These are phyloP conservation scores for Aspergillus sclerotialis DNA, from an alignment of 2,329 filamentous ascomycete genomes.

Conservation along the genomic window DNA sequence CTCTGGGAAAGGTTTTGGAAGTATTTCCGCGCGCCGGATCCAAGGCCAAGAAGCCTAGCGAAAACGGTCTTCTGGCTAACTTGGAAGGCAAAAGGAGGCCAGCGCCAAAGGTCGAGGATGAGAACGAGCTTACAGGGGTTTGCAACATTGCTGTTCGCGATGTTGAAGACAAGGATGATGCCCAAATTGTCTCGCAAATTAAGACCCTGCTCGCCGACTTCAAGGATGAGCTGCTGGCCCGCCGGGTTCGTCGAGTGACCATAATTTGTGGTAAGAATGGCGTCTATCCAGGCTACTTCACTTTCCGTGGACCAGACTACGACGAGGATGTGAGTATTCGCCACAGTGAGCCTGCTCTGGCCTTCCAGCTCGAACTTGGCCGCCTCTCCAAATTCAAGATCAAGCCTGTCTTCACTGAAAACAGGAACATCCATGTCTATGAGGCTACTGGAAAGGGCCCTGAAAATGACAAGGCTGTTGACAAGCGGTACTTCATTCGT, in stretches of 20 bases:
- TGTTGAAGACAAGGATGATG: constrained; percentile 74
- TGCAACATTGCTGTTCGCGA: constrained; percentile 89
- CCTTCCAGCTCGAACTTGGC: constrained; percentile 95
- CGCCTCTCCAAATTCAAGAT: constrained; percentile 96
- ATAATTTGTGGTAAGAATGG: constrained; percentile 97
- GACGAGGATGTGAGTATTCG: constrained; percentile 91
- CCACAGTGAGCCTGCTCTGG: constrained; percentile 90
- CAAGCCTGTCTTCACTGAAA: constrained; percentile 97
- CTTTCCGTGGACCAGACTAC: constrained; percentile 88
- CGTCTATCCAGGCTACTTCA: constrained; percentile 94
- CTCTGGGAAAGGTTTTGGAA: constrained; percentile 76
- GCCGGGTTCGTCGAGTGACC: constrained; percentile 79
- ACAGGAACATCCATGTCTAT: constrained; percentile 98
- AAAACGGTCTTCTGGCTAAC: constrained; percentile 60
- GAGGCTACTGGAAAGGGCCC: constrained; percentile 92
- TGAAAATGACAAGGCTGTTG: constrained; percentile 64
- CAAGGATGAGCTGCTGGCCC: constrained; percentile 75
- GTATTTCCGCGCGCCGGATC: constrained; percentile 58
- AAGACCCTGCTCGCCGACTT: constrained; percentile 67
- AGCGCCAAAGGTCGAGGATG: constrained; percentile 48
- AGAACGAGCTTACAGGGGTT: constrained; percentile 81
- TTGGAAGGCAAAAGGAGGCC: constrained; percentile 66
- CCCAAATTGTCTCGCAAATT: constrained; percentile 71
- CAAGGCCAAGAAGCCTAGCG: constrained; percentile 51
- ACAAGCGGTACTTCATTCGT: constrained; percentile 95